Percentiles rank a stretch among this genome's conserved stretches.
These are phyloP conservation scores for Aureobasidium sp. DNA, from an alignment of 2,329 filamentous ascomycete genomes.

Conservation along the genomic window DNA sequence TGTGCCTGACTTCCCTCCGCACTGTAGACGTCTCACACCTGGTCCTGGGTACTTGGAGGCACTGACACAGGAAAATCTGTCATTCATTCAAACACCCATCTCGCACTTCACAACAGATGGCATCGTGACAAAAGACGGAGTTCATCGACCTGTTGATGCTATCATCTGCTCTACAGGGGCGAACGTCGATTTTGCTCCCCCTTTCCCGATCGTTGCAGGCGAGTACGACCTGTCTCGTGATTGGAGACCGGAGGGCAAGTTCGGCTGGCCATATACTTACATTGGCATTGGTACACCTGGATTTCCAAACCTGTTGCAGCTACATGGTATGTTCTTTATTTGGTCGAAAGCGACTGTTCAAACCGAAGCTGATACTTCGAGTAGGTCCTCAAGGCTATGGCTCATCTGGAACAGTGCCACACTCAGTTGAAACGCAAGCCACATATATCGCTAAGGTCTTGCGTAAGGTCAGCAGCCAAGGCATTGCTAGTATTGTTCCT, in stretches of 20 bases:
- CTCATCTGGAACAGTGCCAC: conserved; percentile 59
- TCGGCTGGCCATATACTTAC: conserved; percentile 62
- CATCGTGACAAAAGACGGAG: conserved; percentile 55
- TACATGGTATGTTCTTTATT: conserved; percentile 42
- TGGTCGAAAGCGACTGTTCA: background rate
- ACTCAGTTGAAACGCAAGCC: conserved; percentile 59
- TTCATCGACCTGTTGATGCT: conserved; percentile 52
- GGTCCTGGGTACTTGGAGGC: conserved; percentile 38
- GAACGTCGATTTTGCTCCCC: conserved; percentile 29
- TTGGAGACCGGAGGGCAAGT: conserved; percentile 51
- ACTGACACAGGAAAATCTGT: conserved; percentile 26
- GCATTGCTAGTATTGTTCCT: conserved; percentile 56
- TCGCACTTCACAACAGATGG: conserved; percentile 51
- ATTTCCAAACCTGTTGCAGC: conserved; percentile 61
- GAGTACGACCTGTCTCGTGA: conserved; percentile 48
- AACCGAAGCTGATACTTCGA: background rate
- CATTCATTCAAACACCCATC: conserved; percentile 54
- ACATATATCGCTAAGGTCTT: conserved; percentile 60
- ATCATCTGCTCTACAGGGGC: conserved; percentile 47
- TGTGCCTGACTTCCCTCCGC: conserved; percentile 35
- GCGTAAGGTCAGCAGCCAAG: conserved; percentile 59
- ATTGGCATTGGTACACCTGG: conserved; percentile 56
- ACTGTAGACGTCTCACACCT: conserved; percentile 40
- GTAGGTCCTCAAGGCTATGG: conserved; percentile 48
- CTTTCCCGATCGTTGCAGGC: conserved; percentile 53